phyloP scores from a whole-genome alignment of 805 yeast genomes.

The Saturnispora besseyi region DNA sequence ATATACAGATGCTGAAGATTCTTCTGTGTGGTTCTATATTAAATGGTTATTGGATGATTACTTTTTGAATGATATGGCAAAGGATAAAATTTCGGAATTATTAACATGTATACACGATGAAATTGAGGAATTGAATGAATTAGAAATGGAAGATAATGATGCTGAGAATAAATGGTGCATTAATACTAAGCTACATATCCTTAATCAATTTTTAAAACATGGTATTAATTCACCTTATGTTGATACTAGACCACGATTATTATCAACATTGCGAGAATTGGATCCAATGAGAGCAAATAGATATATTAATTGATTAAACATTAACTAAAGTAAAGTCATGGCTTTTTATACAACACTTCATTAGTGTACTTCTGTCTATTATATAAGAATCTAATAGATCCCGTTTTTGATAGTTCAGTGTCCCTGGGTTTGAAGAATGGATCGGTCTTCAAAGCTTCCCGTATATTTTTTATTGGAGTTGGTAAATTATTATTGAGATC shows the following conservation, averaged over 20 bases:
- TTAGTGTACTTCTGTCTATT: conserved; percentile 21
- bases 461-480: not conserved
- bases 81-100: conserved; percentile 29
- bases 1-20: conserved; percentile 89
- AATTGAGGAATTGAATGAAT: conserved; percentile 53
- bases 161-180: conserved; percentile 69
- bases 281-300: conserved; percentile 63
- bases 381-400: conserved; percentile 28
- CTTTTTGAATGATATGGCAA: conserved; percentile 28
- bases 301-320: conserved; percentile 28
- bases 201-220: conserved; percentile 24
- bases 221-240: not conserved
- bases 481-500: conserved; percentile 15
- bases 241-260: conserved; percentile 17
- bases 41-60: conserved; percentile 60
- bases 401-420: conserved; percentile 24
- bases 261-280: conserved; percentile 37
- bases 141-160: conserved; percentile 63
- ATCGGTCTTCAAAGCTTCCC: conserved; percentile 16
- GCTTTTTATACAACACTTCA: conserved; percentile 18
- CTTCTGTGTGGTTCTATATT: conserved; percentile 85
- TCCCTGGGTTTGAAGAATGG: conserved; percentile 24
- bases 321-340: not conserved
- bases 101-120: conserved; percentile 37
- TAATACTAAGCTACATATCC: conserved; percentile 44